These are phyloP conservation scores for Sarocladium oryzae DNA, from an alignment of 2,329 filamentous ascomycete species.

Conservation along the genomic window DNA sequence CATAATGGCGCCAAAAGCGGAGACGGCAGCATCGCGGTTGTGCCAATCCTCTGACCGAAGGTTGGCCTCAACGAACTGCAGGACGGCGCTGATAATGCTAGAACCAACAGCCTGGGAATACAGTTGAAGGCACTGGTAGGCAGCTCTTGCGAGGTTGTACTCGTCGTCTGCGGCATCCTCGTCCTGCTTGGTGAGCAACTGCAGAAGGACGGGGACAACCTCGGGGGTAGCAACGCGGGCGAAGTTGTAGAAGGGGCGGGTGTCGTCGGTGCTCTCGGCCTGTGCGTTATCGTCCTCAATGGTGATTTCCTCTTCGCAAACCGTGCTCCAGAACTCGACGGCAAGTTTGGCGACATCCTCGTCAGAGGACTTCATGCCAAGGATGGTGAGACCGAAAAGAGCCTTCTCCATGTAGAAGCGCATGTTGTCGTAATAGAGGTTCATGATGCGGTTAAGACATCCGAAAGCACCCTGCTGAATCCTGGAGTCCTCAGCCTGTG, in stretches of 20 bases:
- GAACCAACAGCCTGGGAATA: constrained; percentile 88
- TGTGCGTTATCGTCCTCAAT: constrained; percentile 93
- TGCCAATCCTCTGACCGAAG: constrained; percentile 92
- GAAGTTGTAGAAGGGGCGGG: constrained; percentile 94
- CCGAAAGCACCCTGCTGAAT: constrained; percentile 96
- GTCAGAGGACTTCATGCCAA: constrained; percentile 97
- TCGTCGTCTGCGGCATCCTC: constrained; percentile 96
- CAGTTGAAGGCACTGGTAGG: constrained; percentile 93
- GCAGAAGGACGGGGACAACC: constrained; percentile 85
- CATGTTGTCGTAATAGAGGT: constrained; percentile 98
- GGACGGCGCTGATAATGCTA: constrained; percentile 77
- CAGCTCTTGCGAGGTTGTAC: constrained; percentile 91
- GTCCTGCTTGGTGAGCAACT: constrained; percentile 90
- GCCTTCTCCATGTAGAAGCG: constrained; percentile 99
- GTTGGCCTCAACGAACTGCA: constrained; percentile 87
- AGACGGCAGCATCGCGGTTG: constrained; percentile 88
- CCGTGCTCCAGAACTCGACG: constrained; percentile 99
- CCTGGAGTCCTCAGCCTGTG: constrained; percentile 81
- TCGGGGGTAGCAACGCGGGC: constrained; percentile 86
- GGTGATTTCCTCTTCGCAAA: constrained; percentile 95
- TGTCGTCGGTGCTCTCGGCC: constrained; percentile 70
- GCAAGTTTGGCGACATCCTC: constrained; percentile 97
- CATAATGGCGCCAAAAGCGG: constrained; percentile 97
- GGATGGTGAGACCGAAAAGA: constrained; percentile 90
- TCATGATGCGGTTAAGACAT: constrained; percentile 98